Base-by-base conservation (phyloP, 352 stramenopile species). In the Phytophthora pluvialis region DNA sequence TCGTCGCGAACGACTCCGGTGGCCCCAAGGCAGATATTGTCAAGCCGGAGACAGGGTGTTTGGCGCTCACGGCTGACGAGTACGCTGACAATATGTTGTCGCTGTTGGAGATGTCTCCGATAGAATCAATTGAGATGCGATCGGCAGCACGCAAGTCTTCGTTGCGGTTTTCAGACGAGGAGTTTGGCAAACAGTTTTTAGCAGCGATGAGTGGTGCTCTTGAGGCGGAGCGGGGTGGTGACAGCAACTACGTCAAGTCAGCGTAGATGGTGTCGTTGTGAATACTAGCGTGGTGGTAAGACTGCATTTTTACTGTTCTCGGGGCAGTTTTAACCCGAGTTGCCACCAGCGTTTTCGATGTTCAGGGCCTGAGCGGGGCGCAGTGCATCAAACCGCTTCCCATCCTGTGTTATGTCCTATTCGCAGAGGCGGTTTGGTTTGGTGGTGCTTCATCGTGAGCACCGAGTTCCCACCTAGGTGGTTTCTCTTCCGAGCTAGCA, bases 1-100 rank as follows among this genome's bases (percentile, higher is more conserved):
- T 97, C 0, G 78, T 99, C 6, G 98, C 98, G 5, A 98, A 99
- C 79, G 91, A 99, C 70, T 99, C 94, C 6, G 98, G 97, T 39
- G 98, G 98, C 0, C 98, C 98, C 1, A 90, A 96, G 48, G 82
- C 81, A 11, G 96, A 99, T 58, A 99, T 99, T 61, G 86, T 98
- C 4, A 84, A 89, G 48, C 73, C 77, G 4, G 82, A 68, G 18
- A 88, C 84, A 6, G 93, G 91, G 0, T 96, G 80, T 53, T 68
- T 98, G 25, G 95, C 95, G 13, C 66, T 83, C 2, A 92, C 88
- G 7, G 89, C 90, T 0, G 81, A 96, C 3, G 91, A 97, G 42
- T 98, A 98, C 60, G 94, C 93, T 1, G 73, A 83, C 16, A 79
- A 83, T 25, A 91, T 98, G 75, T 56, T 87, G 26, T 63, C 55